Evolutionary conservation across 169 alveolate species (phyloP).

Genomic region (Cryptosporidium ubiquitum): DNA sequence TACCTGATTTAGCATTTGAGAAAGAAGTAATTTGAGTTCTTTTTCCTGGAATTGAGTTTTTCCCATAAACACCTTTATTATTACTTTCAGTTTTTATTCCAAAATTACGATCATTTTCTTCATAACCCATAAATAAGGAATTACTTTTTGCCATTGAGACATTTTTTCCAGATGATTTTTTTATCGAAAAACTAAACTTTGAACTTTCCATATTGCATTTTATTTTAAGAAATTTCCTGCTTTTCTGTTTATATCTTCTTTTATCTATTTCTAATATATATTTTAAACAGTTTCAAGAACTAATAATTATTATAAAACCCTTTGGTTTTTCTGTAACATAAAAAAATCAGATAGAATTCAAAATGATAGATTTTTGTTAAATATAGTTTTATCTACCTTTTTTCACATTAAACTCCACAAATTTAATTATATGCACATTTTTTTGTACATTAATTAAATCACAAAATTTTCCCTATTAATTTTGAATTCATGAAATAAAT

Average conservation of each 20-base stretch:
- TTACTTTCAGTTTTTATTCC: background rate
- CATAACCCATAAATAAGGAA: background rate
- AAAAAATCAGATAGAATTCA: background rate
- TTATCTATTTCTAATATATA: background rate
- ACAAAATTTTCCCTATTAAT: background rate
- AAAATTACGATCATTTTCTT: background rate
- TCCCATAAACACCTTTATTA: background rate
- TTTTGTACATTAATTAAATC: too few relatives aligned
- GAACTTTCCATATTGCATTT: background rate
- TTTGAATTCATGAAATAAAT: background rate
- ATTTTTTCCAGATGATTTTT: background rate
- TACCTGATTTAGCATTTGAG: slow-evolving; percentile 1
- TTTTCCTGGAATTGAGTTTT: background rate
- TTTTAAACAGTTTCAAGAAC: too few relatives aligned
- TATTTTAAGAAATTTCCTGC: background rate
- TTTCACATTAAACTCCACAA: background rate
- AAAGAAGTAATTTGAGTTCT: slow-evolving; percentile 38
- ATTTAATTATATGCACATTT: too few relatives aligned
- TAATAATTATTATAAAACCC: too few relatives aligned
- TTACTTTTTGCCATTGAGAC: background rate
- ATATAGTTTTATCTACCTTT: background rate
- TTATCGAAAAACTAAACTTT: background rate
- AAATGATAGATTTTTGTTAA: too few relatives aligned
- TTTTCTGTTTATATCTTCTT: background rate
- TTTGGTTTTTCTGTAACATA: too few relatives aligned